Conservation (phyloP, 805 yeast species). For the Teunomyces tritomae region DNA sequence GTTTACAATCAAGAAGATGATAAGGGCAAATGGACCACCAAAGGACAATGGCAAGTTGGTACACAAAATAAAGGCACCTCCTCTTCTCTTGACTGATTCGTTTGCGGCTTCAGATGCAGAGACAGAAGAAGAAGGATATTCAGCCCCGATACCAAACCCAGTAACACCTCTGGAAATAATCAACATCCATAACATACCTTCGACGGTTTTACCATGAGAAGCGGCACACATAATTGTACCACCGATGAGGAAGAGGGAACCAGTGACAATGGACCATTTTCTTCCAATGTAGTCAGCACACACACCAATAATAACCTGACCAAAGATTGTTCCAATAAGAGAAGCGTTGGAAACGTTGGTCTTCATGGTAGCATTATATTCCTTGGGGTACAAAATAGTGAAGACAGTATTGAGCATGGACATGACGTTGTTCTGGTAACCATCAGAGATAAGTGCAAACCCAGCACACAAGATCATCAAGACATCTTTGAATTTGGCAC, state of each 20-base stretch:
- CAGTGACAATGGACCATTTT: slow-evolving; percentile 66
- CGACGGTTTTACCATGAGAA: slow-evolving; percentile 54
- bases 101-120: slow-evolving; percentile 74
- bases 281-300: slow-evolving; percentile 66
- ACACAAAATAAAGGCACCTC: slow-evolving; percentile 61
- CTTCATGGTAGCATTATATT: slow-evolving; percentile 45
- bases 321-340: slow-evolving; percentile 67
- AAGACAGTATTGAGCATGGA: slow-evolving; percentile 64
- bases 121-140: slow-evolving; percentile 67
- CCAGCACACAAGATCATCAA: slow-evolving; percentile 63
- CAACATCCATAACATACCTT: slow-evolving; percentile 78
- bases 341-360: slow-evolving; percentile 70
- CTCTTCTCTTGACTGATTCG: slow-evolving; percentile 61
- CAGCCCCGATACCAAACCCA: slow-evolving; percentile 80
- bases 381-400: slow-evolving; percentile 44
- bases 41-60: slow-evolving; percentile 72
- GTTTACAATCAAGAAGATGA: slow-evolving; percentile 65
- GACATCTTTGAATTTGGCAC: slow-evolving; percentile 26
- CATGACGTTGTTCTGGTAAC: slow-evolving; percentile 74
- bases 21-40: slow-evolving; percentile 77
- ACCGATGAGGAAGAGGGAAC: slow-evolving; percentile 57
- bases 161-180: slow-evolving; percentile 70
- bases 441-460: slow-evolving; percentile 73
- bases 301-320: slow-evolving; percentile 64
- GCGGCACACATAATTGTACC: slow-evolving; percentile 71